Conservation (phyloP, 805 yeast genomes). For the Vanderwaltozyma tropicalis region DNA sequence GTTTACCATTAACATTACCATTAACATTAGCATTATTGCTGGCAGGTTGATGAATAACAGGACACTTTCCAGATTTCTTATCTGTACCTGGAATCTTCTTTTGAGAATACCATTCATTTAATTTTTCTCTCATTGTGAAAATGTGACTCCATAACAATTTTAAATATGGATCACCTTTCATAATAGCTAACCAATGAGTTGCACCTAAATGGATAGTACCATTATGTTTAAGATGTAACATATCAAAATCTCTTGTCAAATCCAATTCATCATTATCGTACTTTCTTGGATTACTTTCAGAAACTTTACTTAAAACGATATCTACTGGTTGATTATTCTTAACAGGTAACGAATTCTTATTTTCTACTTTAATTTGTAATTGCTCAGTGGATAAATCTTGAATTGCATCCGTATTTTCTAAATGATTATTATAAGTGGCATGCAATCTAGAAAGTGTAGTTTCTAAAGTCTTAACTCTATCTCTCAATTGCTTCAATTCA, state of each 20-base stretch:
- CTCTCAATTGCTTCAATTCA: conserved; percentile 44
- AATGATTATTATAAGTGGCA: background rate
- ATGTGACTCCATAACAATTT: conserved; percentile 45
- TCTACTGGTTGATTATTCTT: background rate
- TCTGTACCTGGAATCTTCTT: conserved; percentile 4
- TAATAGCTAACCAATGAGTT: conserved; percentile 49
- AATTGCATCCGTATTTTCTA: background rate
- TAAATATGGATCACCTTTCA: conserved; percentile 48
- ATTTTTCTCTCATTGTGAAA: conserved; percentile 32
- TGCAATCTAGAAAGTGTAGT: conserved; percentile 18
- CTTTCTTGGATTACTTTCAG: conserved; percentile 1
- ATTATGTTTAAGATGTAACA: conserved; percentile 35
- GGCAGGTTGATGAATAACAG: background rate
- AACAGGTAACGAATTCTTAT: background rate
- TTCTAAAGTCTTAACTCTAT: conserved; percentile 44
- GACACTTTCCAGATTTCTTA: background rate
- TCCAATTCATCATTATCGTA: conserved; percentile 29
- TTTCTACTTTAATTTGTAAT: background rate
- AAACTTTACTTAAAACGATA: background rate
- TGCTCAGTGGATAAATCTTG: too few species aligned
- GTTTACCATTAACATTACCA: too few species aligned
- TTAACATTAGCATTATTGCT: background rate
- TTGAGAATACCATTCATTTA: conserved; percentile 26
- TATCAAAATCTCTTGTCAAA: conserved; percentile 34
- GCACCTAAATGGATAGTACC: conserved; percentile 39